phyloP scores from a whole-genome alignment of 2,329 filamentous ascomycete genomes.

The Fusarium tjaetaba region DNA sequence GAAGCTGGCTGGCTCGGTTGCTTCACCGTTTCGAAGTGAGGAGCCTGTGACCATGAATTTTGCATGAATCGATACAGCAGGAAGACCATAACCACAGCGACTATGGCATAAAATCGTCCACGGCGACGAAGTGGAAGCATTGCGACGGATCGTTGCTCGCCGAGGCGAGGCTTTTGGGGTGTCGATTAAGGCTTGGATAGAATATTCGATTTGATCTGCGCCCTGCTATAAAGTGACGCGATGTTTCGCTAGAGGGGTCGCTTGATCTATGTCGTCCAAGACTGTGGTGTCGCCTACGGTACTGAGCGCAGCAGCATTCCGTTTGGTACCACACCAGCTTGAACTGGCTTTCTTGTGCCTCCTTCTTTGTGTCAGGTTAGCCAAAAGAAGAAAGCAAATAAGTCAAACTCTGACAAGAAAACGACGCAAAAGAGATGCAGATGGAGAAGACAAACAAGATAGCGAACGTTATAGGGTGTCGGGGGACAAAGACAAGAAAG shows the following conservation, averaged over 20 bases:
- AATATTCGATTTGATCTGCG: background rate
- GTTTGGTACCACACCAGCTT: constrained; percentile 9
- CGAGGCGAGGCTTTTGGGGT: constrained; percentile 37
- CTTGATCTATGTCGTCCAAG: constrained; percentile 13
- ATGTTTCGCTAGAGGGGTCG: background rate
- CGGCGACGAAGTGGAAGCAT: constrained; percentile 66
- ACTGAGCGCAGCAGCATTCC: constrained; percentile 24
- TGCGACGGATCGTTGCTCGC: constrained; percentile 37
- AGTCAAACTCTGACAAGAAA: background rate
- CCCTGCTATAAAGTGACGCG: background rate
- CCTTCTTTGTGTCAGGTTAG: background rate
- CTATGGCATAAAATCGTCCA: constrained; percentile 69
- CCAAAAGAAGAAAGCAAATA: background rate
- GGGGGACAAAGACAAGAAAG: constrained; percentile 8
- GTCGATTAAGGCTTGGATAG: background rate
- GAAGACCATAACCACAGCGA: constrained; percentile 64
- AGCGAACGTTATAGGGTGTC: background rate
- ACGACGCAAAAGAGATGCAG: background rate
- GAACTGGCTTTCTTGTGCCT: background rate
- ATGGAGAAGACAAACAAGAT: background rate
- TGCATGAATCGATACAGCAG: constrained; percentile 61
- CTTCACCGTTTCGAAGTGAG: constrained; percentile 18
- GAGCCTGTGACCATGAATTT: constrained; percentile 51
- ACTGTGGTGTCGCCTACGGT: constrained; percentile 17
- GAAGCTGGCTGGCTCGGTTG: constrained; percentile 15